Evolutionary conservation across 306 rosid species (phyloP), one percentile per base, ranked within the genome.

Genomic region (Fragaria nilgerrensis): DNA sequence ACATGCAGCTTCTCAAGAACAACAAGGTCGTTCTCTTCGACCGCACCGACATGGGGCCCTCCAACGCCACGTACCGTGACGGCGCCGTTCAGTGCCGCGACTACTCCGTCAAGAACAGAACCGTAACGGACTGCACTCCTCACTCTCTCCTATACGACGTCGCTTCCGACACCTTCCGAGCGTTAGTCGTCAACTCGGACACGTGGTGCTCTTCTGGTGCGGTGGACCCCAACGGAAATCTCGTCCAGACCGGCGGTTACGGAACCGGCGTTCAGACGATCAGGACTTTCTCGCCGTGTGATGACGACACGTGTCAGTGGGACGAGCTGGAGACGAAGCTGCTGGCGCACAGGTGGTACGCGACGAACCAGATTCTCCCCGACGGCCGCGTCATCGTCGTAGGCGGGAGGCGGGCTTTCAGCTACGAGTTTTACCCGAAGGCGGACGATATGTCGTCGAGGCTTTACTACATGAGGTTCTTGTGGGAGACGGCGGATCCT

Each of bases 121-220:
- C 78, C 5, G 77, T 78, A 15, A 32, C 77, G 13, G 98, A 93
- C 90, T 93, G 98, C 86, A 91, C 98, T 13, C 92, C 98, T 0
- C 98, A 93, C 65, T 93, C 97, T 4, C 52, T 93, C 14, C 73
- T 84, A 29, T 93, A 89, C 86, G 95, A 93, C 84, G 43, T 86
- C 66, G 5, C 52, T 15, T 12, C 86, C 36, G 78, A 87, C 88
- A 72, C 88, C 14, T 1, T 85, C 73, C 92, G 91, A 9, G 92
- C 98, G n/a, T 83, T 89, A 66, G 81, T 84, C 0, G 77, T 93
- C 27, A 82, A 63, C 10, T 69, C 93, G 47, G 91, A 93, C 78
- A 85, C 90, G 1, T 93, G 97, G 95, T 93, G 98, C 84, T 93
- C 98, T 59, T 88, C 98, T 73, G 95, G 92, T 11, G 49, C 92